A percentile compares a stretch with the other conserved stretches of the same genome.
Evolutionary conservation across 2,329 filamentous ascomycete species (phyloP).

Genomic region (Diaporthe vaccinii): DNA sequence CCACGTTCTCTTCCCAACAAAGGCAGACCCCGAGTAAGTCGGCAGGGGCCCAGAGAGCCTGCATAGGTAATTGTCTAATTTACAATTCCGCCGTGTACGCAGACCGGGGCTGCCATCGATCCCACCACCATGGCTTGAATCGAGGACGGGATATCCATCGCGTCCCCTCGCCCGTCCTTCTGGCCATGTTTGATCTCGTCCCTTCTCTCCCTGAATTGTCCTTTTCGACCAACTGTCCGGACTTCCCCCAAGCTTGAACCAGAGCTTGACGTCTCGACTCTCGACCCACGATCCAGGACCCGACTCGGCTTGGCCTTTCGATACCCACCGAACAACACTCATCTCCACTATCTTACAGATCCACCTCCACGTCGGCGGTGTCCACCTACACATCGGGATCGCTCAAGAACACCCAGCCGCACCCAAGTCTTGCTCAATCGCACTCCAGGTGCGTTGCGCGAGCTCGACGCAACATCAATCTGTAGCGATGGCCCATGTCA

Average conservation of each 20-base stretch:
- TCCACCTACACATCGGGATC: conserved; percentile 13
- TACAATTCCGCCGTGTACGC: not conserved
- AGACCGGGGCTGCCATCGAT: conserved; percentile 13
- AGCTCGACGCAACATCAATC: conserved; percentile 2
- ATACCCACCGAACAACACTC: conserved; percentile 22
- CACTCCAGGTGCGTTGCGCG: conserved; percentile 20
- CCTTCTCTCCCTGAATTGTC: conserved; percentile 14
- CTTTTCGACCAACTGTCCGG: conserved; percentile 21
- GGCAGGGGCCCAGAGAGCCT: not conserved
- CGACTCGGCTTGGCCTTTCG: not conserved
- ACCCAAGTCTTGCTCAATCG: conserved; percentile 4
- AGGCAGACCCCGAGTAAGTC: conserved; percentile 19
- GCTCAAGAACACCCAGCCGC: not conserved
- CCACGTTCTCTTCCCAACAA: conserved; percentile 25
- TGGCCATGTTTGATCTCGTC: conserved; percentile 8
- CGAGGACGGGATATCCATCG: not conserved
- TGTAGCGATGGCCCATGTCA: conserved; percentile 20
- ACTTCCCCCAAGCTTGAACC: conserved; percentile 9
- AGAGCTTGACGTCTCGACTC: not conserved
- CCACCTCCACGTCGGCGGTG: conserved; percentile 21
- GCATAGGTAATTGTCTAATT: conserved; percentile 20
- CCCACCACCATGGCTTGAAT: conserved; percentile 19
- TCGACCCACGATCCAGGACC: not conserved
- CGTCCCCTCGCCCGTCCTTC: not conserved
- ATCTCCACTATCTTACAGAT: conserved; percentile 17